Evolutionary conservation across 495 filamentous ascomycete genomes (phyloP).

Genomic region (Chlorociboria aeruginascens): DNA sequence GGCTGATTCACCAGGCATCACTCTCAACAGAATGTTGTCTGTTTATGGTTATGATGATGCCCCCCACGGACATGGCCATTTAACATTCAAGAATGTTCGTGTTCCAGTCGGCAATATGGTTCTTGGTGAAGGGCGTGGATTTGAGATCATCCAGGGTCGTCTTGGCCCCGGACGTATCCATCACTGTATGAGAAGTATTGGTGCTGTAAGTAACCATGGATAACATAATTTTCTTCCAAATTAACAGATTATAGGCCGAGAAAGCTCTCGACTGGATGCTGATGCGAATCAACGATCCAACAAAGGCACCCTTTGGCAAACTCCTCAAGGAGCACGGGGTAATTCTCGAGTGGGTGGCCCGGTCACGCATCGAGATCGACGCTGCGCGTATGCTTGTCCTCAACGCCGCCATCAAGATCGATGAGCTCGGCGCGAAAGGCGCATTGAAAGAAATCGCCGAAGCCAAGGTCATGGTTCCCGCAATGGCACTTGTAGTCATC

Average conservation of each 20-base stretch:
- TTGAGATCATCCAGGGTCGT: slow-evolving; percentile 92
- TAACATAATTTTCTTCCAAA: background rate
- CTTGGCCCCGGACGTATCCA: slow-evolving; percentile 88
- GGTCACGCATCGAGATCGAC: slow-evolving; percentile 82
- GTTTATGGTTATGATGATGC: slow-evolving; percentile 95
- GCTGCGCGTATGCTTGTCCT: slow-evolving; percentile 75
- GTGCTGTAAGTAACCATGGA: slow-evolving; percentile 35
- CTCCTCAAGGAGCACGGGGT: slow-evolving; percentile 71
- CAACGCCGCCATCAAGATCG: slow-evolving; percentile 85
- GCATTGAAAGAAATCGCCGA: slow-evolving; percentile 77
- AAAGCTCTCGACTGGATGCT: slow-evolving; percentile 80
- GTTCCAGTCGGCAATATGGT: slow-evolving; percentile 69
- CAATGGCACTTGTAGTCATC: slow-evolving; percentile 65
- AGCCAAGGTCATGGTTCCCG: slow-evolving; percentile 76
- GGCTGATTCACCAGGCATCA: slow-evolving; percentile 61
- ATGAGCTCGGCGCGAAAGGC: slow-evolving; percentile 64
- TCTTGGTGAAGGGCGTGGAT: slow-evolving; percentile 82
- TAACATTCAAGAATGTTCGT: slow-evolving; percentile 75
- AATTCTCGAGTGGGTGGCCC: slow-evolving; percentile 87
- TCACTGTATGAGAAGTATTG: slow-evolving; percentile 87
- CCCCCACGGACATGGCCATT: slow-evolving; percentile 84
- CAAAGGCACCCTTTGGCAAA: slow-evolving; percentile 77
- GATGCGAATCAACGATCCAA: slow-evolving; percentile 76
- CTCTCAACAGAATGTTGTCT: slow-evolving; percentile 70
- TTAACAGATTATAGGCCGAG: slow-evolving; percentile 44